These are phyloP conservation scores for Phylloporus rhodoxanthus DNA, from an alignment of 768 basidiomycete genomes.

Conservation along the genomic window DNA sequence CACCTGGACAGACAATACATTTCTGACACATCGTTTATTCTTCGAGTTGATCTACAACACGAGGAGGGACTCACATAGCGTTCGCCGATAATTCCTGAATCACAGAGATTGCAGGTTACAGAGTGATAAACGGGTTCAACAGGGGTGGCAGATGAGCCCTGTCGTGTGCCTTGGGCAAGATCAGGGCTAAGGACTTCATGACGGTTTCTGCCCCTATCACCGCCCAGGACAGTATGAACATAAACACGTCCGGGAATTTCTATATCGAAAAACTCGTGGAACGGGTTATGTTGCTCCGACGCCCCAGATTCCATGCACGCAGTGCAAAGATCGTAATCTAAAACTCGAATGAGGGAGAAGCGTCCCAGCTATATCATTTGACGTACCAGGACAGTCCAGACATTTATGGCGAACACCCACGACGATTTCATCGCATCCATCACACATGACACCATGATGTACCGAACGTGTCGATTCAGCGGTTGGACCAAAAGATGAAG, in stretches of 20 bases:
- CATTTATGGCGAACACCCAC: conserved; percentile 75
- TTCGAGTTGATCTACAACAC: background rate
- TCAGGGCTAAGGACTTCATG: conserved; percentile 2
- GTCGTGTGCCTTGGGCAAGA: background rate
- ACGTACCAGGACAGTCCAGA: conserved; percentile 63
- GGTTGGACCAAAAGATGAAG: background rate
- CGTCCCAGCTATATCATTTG: background rate
- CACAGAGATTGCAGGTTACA: conserved; percentile 75
- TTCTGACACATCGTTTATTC: conserved; percentile 43
- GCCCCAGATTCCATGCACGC: conserved; percentile 45
- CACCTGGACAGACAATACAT: conserved; percentile 64
- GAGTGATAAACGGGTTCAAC: conserved; percentile 42
- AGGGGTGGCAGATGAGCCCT: background rate
- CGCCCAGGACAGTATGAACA: conserved; percentile 51
- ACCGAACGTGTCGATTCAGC: conserved; percentile 20
- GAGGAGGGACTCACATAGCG: conserved; percentile 55
- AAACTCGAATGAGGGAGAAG: background rate
- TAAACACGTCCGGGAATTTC: conserved; percentile 57
- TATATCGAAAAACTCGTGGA: conserved; percentile 70
- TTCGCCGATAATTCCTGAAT: conserved; percentile 59
- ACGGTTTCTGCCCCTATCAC: conserved; percentile 23
- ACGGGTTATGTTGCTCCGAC: conserved; percentile 50
- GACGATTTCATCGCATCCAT: conserved; percentile 52
- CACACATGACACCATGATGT: conserved; percentile 60
- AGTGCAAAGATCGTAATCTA: conserved; percentile 72